phyloP scores from a whole-genome alignment of 306 rosid genomes.

The Vigna hirtella region DNA sequence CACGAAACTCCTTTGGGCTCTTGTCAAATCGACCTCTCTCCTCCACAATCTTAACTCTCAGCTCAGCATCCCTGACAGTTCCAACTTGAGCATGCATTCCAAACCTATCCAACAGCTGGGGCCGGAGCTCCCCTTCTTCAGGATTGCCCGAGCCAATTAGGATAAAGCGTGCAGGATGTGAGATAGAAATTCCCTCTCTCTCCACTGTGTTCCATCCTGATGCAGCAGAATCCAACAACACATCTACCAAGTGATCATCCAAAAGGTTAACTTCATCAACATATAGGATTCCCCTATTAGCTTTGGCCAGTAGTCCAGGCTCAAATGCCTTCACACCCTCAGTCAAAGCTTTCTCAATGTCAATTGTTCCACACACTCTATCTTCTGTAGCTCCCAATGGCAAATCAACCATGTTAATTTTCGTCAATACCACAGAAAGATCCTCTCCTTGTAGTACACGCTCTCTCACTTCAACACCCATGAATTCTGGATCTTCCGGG shows the following conservation, averaged over 20 bases:
- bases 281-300: constrained; percentile 86
- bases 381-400: constrained; percentile 93
- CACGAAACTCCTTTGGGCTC: constrained; percentile 79
- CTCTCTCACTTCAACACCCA: constrained; percentile 85
- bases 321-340: constrained; percentile 93
- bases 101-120: constrained; percentile 86
- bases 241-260: constrained; percentile 92
- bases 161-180: constrained; percentile 89
- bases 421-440: constrained; percentile 63
- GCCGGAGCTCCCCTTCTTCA: constrained; percentile 95
- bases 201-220: constrained; percentile 97
- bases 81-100: constrained; percentile 96
- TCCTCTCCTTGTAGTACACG: constrained; percentile 67
- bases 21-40: constrained; percentile 80
- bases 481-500: constrained; percentile 85
- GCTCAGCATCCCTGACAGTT: constrained; percentile 89
- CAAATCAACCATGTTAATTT: constrained; percentile 91
- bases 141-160: constrained; percentile 93
- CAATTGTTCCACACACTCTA: constrained; percentile 90
- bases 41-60: constrained; percentile 91
- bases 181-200: constrained; percentile 88
- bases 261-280: constrained; percentile 91
- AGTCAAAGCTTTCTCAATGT: constrained; percentile 85
- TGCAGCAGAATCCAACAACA: constrained; percentile 87
- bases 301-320: constrained; percentile 89